Evolutionary conservation across 73 alveolate species (phyloP), one percentile per base, ranked within the genome.

Genomic region (Paramecium biaurelia): DNA sequence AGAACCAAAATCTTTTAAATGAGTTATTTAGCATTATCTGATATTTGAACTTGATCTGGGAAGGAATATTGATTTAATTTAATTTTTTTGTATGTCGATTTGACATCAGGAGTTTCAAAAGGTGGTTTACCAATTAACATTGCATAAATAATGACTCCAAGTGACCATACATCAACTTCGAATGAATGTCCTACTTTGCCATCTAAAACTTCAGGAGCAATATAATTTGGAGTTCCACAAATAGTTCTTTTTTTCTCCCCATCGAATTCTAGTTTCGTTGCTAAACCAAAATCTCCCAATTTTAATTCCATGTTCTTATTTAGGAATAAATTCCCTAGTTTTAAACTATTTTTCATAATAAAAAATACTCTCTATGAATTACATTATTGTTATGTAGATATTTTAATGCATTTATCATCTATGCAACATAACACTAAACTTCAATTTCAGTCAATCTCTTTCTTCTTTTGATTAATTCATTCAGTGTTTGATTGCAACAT

Each of bases 171-270:
- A 93, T 96, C 99, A n/a, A 95, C 94, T 89, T 96, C 96, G 76
- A 92, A 96, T 47, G 97, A 93, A 92, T 96, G 97, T 30, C 96
- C 95, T 10, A 86, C 72, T 67, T 90, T 94, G 42, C 95, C 93
- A 87, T 92, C 95, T 41, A 95, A 92, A 74, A 97, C 96, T 92
- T 97, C 99, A 6, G 99, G 99, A 1, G 99, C 99, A 2, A 97
- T 97, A 92, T 97, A 97, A 92, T 97, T 96, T 11, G 98, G 98
- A n/a, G 99, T 97, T 20, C 99, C 99, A 74, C 99, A 97, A 23
- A 97, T 97, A 28, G 99, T 97, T 49, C 98, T 85, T 94, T 97
- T 97, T 92, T 95, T 93, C 68, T 92, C 94, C 0, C 99, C 99
- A 20, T 97, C 99, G 58, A 95, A 96, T 57, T 97, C 99, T 18